These are phyloP conservation scores for Annona cherimola DNA, from an alignment of 164 flowering plant genomes.

Conservation along the genomic window DNA sequence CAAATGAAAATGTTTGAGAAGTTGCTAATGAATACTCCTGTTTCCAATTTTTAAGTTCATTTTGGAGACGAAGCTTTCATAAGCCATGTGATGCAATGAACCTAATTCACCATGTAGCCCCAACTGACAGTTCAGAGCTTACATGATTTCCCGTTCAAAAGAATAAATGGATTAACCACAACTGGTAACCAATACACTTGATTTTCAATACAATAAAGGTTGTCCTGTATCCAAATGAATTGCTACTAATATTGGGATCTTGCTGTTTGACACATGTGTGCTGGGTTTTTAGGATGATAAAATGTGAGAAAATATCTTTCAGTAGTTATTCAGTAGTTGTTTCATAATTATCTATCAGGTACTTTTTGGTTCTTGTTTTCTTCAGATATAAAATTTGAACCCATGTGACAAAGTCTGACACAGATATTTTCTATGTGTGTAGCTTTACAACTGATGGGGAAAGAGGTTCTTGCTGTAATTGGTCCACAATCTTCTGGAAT, in stretches of 20 bases:
- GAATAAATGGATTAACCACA: not conserved
- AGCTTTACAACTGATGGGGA: constrained; percentile 75
- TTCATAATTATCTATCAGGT: not conserved
- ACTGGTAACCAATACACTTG: not conserved
- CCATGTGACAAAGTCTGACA: not conserved
- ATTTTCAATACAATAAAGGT: no score
- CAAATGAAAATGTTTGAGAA: no score
- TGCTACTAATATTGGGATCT: not conserved
- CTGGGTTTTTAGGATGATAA: no score
- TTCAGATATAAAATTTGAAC: not conserved
- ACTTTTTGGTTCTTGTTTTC: not conserved
- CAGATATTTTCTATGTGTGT: constrained; percentile 13
- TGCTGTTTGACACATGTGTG: not conserved
- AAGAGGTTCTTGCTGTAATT: constrained; percentile 65
- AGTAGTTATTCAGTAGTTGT: not conserved
- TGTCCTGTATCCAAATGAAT: not conserved
- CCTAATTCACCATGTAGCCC: not conserved
- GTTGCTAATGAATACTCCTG: not conserved
- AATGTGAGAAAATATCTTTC: not conserved
- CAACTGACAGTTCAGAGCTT: not conserved
- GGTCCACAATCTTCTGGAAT: constrained; percentile 93
- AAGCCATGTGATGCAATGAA: not conserved
- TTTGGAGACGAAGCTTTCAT: not conserved
- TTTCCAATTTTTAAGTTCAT: not conserved
- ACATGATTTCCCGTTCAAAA: not conserved